Evolutionary conservation across 768 basidiomycete species (phyloP), one percentile per base, ranked within the genome.

Genomic region (Amanita rubescens): DNA sequence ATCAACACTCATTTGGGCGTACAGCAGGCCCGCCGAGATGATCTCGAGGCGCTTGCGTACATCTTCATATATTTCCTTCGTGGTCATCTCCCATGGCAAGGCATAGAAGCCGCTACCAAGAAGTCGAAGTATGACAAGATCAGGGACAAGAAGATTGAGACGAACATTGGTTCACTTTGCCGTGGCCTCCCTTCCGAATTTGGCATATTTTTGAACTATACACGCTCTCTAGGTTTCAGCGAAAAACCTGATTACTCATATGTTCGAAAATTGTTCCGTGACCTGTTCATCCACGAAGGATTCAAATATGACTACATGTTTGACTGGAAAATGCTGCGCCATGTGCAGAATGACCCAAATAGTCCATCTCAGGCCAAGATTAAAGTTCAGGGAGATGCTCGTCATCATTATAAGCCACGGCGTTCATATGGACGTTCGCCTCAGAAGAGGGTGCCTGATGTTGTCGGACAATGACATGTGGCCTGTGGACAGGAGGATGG

Each of bases 131-230:
- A 98, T 71, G 96, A 98, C 72, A 87, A 96, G 56, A 99, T 99
- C 76, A 99, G 98, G 96, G 96, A 99, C 75, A 99, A 99, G 84
- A 99, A 99, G 84, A 98, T 99, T 94, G 97, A 95, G 32, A 96
- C 94, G 0, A 90, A 94, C 12, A 94, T 91, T 48, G 94, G 97
- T 68, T 78, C 94, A 55, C 84, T 99, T 25, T 98, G 95, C 77
- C 94, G 95, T 60, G 94, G 92, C n/a, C 98, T 95, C 82, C 95
- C n/a, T n/a, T n/a, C n/a, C n/a, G n/a, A n/a, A n/a, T n/a, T n/a
- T n/a, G n/a, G n/a, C n/a, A n/a, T n/a, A n/a, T n/a, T n/a, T n/a
- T n/a, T n/a, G n/a, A n/a, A n/a, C n/a, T n/a, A n/a, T n/a, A n/a
- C n/a, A n/a, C 92, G 96, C 53, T 94, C 95, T 41, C 87, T 99